Conservation (phyloP, 2,329 filamentous ascomycete genomes). For the Hypoxylon sp. region DNA sequence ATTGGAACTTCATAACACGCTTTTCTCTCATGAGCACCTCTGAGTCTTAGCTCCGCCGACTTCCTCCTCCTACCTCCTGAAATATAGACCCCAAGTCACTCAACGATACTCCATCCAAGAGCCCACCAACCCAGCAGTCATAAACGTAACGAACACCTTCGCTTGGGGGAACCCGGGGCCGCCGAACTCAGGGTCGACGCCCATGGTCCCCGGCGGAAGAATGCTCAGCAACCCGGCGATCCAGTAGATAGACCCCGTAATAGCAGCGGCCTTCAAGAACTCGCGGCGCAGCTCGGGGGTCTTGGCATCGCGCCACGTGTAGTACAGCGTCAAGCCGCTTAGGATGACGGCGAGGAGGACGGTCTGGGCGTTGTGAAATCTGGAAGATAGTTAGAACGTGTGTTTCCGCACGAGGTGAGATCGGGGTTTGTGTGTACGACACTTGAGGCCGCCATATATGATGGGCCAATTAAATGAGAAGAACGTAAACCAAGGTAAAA, state of each 20-base stretch:
- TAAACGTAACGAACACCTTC: conserved; percentile 34
- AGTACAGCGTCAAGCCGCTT: conserved; percentile 35
- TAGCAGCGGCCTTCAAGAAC: conserved; percentile 24
- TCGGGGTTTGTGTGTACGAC: no score
- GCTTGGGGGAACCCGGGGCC: conserved; percentile 40
- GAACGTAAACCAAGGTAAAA: no score
- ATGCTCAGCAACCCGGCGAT: conserved; percentile 39
- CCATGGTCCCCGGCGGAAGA: conserved; percentile 35
- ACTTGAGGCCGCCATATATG: neutral
- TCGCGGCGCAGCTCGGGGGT: conserved; percentile 38
- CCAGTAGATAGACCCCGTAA: conserved; percentile 42
- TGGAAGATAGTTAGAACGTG: conserved; percentile 5
- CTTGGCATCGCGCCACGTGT: conserved; percentile 36
- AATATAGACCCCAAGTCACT: neutral
- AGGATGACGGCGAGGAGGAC: conserved; percentile 34
- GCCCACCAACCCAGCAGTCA: conserved; percentile 30
- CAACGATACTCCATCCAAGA: conserved; percentile 41
- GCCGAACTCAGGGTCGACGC: conserved; percentile 42
- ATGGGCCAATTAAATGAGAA: no score
- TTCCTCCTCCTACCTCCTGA: neutral
- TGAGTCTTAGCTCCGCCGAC: neutral
- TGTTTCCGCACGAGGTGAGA: neutral
- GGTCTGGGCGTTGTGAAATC: conserved; percentile 44
- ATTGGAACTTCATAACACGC: neutral
- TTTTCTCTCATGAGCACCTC: neutral